Evolutionary conservation across 371 early-diverging fungal genomes (phyloP).

Genomic region (Hamiltosporidium magnivora): DNA sequence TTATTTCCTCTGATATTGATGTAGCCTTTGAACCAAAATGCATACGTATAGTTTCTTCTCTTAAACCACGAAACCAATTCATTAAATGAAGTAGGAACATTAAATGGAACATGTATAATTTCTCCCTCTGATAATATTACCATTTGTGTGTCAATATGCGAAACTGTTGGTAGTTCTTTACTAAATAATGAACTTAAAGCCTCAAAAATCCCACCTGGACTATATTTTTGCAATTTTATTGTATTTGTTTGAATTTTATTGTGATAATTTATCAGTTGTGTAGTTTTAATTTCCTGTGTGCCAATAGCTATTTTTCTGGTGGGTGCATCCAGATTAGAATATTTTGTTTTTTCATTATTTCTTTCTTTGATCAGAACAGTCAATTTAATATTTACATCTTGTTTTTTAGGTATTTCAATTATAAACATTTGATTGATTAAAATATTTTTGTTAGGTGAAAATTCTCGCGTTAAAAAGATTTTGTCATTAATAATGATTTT

Average conservation of each 20-base stretch:
- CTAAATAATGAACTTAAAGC: neutral
- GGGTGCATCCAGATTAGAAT: no score
- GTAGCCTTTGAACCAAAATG: conserved; percentile 39
- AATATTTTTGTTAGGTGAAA: neutral
- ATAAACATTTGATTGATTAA: neutral
- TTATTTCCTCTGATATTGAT: conserved; percentile 34
- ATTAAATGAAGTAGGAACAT: conserved; percentile 12
- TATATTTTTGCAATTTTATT: neutral
- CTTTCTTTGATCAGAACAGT: no score
- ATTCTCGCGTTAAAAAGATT: neutral
- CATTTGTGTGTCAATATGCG: neutral
- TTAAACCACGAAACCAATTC: conserved; percentile 30
- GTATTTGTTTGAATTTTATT: neutral
- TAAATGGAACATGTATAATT: conserved; percentile 9
- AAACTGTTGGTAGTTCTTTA: neutral
- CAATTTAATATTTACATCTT: no score
- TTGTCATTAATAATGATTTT: neutral
- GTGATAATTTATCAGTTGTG: neutral
- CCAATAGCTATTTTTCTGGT: no score
- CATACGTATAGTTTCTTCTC: conserved; percentile 25
- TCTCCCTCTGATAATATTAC: conserved; percentile 25
- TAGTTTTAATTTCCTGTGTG: no score
- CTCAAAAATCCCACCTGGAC: neutral
- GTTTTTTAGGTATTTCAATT: neutral
- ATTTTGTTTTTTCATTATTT: no score